Evolutionary conservation across 805 yeast genomes (phyloP).

Genomic region (Danielozyma ontarioensis): DNA sequence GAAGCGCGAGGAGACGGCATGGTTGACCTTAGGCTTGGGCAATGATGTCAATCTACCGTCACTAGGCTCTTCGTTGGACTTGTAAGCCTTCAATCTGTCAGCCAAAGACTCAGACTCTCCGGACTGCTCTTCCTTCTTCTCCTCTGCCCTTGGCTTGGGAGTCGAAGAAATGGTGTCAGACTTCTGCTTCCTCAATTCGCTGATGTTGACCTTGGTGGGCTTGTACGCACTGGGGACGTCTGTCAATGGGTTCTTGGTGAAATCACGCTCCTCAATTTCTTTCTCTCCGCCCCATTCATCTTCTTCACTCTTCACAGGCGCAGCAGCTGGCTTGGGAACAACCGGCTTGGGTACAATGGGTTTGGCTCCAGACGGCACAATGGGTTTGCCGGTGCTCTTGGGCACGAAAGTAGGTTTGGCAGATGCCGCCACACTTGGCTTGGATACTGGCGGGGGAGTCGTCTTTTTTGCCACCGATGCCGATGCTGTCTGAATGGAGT

Average conservation of each 20-base stretch:
- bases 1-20: constrained; percentile 48
- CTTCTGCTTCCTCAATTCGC: constrained; percentile 46
- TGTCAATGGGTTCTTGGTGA: constrained; percentile 44
- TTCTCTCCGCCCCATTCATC: constrained; percentile 75
- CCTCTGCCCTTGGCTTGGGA: constrained; percentile 22
- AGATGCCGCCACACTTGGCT: constrained; percentile 12
- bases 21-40: constrained; percentile 56
- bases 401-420: constrained; percentile 25
- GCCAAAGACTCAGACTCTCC: constrained; percentile 44
- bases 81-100: constrained; percentile 42
- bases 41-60: constrained; percentile 53
- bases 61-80: constrained; percentile 24
- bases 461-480: constrained; percentile 7
- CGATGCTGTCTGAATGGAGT: constrained; percentile 51
- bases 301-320: constrained; percentile 27
- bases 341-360: constrained; percentile 6
- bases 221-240: constrained; percentile 58
- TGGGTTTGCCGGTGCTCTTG: constrained; percentile 36
- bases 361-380: constrained; percentile 17
- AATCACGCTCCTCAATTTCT: constrained; percentile 50
- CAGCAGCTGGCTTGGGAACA: constrained; percentile 17
- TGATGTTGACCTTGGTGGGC: constrained; percentile 60
- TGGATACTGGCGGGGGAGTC: constrained; percentile 22
- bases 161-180: constrained; percentile 42
- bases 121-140: constrained; percentile 31